Base-by-base conservation (phyloP, 2,329 filamentous ascomycete genomes). In the Fusarium solani-melongenae region DNA sequence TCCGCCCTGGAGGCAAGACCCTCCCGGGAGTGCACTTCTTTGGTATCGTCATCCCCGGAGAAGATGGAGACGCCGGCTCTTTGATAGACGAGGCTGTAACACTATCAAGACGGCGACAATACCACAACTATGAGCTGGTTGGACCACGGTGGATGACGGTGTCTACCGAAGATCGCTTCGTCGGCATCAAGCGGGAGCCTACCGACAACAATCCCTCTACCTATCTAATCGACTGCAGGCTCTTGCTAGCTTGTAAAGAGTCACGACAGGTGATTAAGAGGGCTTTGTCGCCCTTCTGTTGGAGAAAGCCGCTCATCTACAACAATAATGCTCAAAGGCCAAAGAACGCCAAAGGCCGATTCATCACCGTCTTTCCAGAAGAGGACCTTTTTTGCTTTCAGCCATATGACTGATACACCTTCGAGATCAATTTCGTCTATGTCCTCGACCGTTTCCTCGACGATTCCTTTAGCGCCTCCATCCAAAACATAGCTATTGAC, bases 1-100 rank as follows among this genome's bases (percentile, higher is more conserved):
- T 61, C n/a, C 34, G 27, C 34, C 6, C 51, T 12, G 39, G 3
- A 6, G 41, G 41, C 20, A 1, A 6, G 41, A 29, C 27, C 17
- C 33, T 7, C 29, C 22, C 41, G 36, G 41, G 53, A 22, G 41
- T 15, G 1, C 29, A 55, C 31, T 66, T 53, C 31, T 66, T 61
- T 2, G 15, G 31, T 4, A n/a, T 38, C 12, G n/a, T 31, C 7
- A 11, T 5, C 9, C 36, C 7, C 22, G 41, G 31, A 7, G 5
- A 7, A 6, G 39, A 44, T 7, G 11, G 2, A 44, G 10, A 14
- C 11, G n/a, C 20, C 39, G 5, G 14, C 0, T 22, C 5, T 4
- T 22, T 38, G 17, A n/a, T n/a, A n/a, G n/a, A n/a, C n/a, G n/a
- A n/a, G n/a, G n/a, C n/a, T n/a, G n/a, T n/a, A n/a, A n/a, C n/a